phyloP scores from a whole-genome alignment of 2,329 filamentous ascomycete species.

The Ceratocystis albifundus region DNA sequence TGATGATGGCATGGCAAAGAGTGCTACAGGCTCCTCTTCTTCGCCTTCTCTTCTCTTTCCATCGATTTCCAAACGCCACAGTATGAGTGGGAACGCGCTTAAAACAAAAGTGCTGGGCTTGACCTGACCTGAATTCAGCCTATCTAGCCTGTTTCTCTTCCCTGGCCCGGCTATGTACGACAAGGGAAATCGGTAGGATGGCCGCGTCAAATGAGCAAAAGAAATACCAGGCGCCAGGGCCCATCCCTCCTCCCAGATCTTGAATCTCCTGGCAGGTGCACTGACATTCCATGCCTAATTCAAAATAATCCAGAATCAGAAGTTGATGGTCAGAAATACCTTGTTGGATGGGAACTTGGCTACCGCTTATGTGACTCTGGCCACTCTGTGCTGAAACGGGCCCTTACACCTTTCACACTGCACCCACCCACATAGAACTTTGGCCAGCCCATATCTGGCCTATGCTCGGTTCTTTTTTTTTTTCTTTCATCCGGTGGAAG shows the following conservation, averaged over 20 bases:
- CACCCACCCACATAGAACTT: background rate
- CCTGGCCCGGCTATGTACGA: too few species aligned
- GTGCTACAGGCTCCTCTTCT: background rate
- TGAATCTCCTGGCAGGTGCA: background rate
- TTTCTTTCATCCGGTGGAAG: background rate
- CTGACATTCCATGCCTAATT: background rate
- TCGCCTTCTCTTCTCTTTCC: background rate
- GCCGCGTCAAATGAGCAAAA: too few species aligned
- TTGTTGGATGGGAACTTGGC: background rate
- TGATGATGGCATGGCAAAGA: background rate
- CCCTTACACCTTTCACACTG: background rate
- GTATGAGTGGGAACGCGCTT: too few species aligned
- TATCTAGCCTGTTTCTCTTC: too few species aligned
- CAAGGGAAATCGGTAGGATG: too few species aligned
- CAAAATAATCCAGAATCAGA: background rate
- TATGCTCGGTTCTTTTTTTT: background rate
- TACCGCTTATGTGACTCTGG: background rate
- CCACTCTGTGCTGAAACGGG: constrained; percentile 2
- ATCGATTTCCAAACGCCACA: too few species aligned
- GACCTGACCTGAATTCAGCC: too few species aligned
- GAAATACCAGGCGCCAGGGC: background rate
- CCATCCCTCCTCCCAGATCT: background rate
- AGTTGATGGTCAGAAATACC: background rate
- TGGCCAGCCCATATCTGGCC: background rate
- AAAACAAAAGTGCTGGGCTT: too few species aligned